Conservation (phyloP, 768 basidiomycete species). For the Strobilomyces confusus region DNA sequence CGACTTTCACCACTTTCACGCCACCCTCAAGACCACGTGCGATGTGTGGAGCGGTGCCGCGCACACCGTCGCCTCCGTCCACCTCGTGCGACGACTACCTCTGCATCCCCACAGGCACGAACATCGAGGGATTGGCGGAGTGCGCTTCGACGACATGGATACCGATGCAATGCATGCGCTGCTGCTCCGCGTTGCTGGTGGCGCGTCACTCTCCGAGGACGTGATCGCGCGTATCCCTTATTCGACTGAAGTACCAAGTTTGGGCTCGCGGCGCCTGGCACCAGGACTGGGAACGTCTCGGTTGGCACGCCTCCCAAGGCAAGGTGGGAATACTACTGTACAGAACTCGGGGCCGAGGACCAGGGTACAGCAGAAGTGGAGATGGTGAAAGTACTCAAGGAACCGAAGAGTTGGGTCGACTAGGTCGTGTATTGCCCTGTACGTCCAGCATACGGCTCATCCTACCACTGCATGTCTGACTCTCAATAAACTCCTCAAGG, state of each 20-base stretch:
- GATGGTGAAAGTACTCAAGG: slow-evolving; percentile 45
- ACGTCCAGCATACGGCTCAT: too few species aligned
- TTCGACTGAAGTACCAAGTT: slow-evolving; percentile 68
- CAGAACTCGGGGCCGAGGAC: slow-evolving; percentile 47
- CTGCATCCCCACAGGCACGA: slow-evolving; percentile 49
- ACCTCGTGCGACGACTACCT: slow-evolving; percentile 57
- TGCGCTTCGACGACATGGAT: slow-evolving; percentile 54
- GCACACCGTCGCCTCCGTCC: slow-evolving; percentile 26
- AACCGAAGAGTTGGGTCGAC: slow-evolving; percentile 18
- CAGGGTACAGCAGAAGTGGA: slow-evolving; percentile 46
- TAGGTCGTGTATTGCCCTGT: background rate
- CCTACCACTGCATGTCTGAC: too few species aligned
- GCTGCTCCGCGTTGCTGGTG: slow-evolving; percentile 6
- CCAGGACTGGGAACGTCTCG: slow-evolving; percentile 60
- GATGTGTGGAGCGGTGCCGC: slow-evolving; percentile 30
- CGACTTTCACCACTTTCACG: slow-evolving; percentile 48
- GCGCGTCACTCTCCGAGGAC: background rate
- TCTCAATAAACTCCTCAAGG: too few species aligned
- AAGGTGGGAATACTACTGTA: slow-evolving; percentile 68
- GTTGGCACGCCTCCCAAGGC: slow-evolving; percentile 64
- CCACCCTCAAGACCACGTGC: slow-evolving; percentile 39
- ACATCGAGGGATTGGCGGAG: slow-evolving; percentile 54
- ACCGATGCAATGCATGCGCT: slow-evolving; percentile 26
- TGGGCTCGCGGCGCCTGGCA: slow-evolving; percentile 55
- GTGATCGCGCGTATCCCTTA: slow-evolving; percentile 40